These are phyloP conservation scores for Kazachstania africana DNA, from an alignment of 805 yeast genomes.

Conservation along the genomic window DNA sequence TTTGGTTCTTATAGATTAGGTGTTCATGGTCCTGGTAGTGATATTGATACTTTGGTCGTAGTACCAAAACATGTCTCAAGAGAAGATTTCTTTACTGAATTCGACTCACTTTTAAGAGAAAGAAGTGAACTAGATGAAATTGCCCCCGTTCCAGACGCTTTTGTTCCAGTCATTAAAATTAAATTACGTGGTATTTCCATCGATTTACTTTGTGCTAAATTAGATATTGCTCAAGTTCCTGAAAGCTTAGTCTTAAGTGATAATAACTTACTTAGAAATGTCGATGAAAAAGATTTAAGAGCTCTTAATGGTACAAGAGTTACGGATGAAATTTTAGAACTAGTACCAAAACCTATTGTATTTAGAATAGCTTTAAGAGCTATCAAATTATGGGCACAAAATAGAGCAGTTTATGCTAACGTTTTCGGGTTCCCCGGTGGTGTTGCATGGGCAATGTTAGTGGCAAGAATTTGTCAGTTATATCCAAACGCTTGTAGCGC, in stretches of 20 bases:
- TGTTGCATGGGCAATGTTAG: slow-evolving; percentile 99
- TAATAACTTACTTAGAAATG: slow-evolving; percentile 71
- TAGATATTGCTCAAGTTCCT: slow-evolving; percentile 80
- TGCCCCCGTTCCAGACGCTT: slow-evolving; percentile 91
- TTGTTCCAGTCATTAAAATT: slow-evolving; percentile 90
- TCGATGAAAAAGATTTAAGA: slow-evolving; percentile 85
- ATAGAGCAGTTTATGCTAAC: slow-evolving; percentile 87
- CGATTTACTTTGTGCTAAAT: slow-evolving; percentile 75
- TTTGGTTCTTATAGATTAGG: slow-evolving; percentile 92
- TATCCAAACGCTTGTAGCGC: slow-evolving; percentile 96
- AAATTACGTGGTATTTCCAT: slow-evolving; percentile 86
- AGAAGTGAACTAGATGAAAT: slow-evolving; percentile 84
- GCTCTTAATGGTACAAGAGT: slow-evolving; percentile 94
- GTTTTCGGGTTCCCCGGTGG: slow-evolving; percentile 98
- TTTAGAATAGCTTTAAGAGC: slow-evolving; percentile 89
- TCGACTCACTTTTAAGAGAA: slow-evolving; percentile 53
- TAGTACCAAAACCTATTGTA: slow-evolving; percentile 88
- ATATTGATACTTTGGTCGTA: slow-evolving; percentile 92
- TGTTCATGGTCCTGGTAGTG: slow-evolving; percentile 96
- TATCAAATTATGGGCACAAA: slow-evolving; percentile 93
- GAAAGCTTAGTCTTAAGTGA: slow-evolving; percentile 62
- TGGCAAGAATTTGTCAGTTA: slow-evolving; percentile 93
- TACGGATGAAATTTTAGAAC: slow-evolving; percentile 79
- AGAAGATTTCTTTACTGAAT: slow-evolving; percentile 79
- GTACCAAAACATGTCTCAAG: slow-evolving; percentile 92